phyloP scores from a whole-genome alignment of 225 moss, liverwort and hornwort genomes.

The Bryoerythrophyllum caledonicum region DNA sequence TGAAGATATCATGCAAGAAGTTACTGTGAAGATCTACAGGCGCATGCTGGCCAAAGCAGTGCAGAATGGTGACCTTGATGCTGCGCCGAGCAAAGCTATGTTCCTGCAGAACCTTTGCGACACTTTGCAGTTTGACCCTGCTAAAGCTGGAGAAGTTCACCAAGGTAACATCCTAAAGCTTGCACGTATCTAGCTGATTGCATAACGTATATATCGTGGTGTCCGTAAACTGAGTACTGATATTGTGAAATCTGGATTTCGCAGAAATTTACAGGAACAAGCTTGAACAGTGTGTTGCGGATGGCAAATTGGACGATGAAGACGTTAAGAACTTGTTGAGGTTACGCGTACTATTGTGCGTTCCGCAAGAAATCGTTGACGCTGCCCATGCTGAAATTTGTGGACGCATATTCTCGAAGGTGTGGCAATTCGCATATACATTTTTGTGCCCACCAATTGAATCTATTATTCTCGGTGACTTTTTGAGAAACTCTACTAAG shows the following conservation, averaged over 20 bases:
- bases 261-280: constrained; percentile 98
- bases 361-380: constrained; percentile 84
- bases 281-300: constrained; percentile 91
- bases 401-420: constrained; percentile 90
- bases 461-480: not conserved
- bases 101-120: constrained; percentile 88
- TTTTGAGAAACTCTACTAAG: not conserved
- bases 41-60: constrained; percentile 93
- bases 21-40: constrained; percentile 83
- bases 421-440: constrained; percentile 16
- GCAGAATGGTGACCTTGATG: constrained; percentile 90
- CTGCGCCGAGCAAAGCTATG: constrained; percentile 90
- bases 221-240: not conserved
- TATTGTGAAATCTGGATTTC: constrained; percentile 9
- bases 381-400: constrained; percentile 81
- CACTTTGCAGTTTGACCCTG: constrained; percentile 84
- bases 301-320: constrained; percentile 84
- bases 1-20: constrained; percentile 80
- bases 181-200: not conserved
- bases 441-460: not conserved
- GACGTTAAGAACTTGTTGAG: constrained; percentile 82
- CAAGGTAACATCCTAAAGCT: constrained; percentile 54
- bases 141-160: constrained; percentile 88
- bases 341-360: constrained; percentile 86
- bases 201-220: constrained; percentile 4